A percentile compares a stretch with the other conserved stretches of the same genome.
These are phyloP conservation scores for Metschnikowia amazonensis DNA, from an alignment of 805 yeast species.

Conservation along the genomic window DNA sequence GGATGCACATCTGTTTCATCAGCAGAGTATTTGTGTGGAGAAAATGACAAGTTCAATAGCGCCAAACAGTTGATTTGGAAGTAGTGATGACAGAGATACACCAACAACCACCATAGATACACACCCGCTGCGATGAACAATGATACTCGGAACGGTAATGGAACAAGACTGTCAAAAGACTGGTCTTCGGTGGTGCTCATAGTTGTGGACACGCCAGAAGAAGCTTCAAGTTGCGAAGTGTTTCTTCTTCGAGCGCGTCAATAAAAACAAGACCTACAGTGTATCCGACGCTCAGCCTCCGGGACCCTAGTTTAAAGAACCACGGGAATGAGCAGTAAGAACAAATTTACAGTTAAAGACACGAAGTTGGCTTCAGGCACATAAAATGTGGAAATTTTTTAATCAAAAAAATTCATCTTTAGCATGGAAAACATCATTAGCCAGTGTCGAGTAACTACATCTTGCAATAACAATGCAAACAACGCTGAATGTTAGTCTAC, in stretches of 20 bases:
- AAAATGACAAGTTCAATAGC: constrained; percentile 41
- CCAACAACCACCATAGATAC: constrained; percentile 51
- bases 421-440: constrained; percentile 57
- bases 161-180: constrained; percentile 28
- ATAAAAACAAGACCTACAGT: background rate
- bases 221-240: background rate
- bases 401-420: constrained; percentile 54
- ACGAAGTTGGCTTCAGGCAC: constrained; percentile 34
- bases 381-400: constrained; percentile 32
- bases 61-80: constrained; percentile 43
- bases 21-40: constrained; percentile 32
- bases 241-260: background rate
- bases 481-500: constrained; percentile 14
- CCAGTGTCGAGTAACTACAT: constrained; percentile 15
- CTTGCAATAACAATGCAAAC: background rate
- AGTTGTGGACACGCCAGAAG: background rate
- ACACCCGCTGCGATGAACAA: constrained; percentile 47
- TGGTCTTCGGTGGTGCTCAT: constrained; percentile 2
- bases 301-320: background rate
- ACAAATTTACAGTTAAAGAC: background rate
- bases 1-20: constrained; percentile 20
- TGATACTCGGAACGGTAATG: constrained; percentile 45
- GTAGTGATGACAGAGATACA: constrained; percentile 33
- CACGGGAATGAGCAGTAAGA: background rate
- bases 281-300: background rate